Conservation (phyloP, 495 filamentous ascomycete genomes). For the Elasticomyces elasticus region DNA sequence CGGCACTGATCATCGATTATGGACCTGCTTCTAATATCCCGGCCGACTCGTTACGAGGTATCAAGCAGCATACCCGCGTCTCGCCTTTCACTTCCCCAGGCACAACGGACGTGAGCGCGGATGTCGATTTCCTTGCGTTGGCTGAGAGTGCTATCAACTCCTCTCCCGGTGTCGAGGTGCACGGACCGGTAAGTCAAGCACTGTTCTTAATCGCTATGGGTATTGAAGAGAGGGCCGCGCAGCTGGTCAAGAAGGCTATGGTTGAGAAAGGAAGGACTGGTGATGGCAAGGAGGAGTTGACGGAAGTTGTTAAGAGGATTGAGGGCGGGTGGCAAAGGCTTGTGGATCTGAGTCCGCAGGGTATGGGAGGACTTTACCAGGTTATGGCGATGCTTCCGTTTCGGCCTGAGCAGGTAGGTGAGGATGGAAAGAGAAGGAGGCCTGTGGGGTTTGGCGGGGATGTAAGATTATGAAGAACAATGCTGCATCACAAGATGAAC, state of each 20-base stretch:
- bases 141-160: conserved; percentile 69
- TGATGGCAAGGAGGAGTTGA: conserved; percentile 29
- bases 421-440: conserved; percentile 45
- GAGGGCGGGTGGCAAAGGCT: conserved; percentile 67
- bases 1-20: conserved; percentile 89
- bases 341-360: conserved; percentile 63
- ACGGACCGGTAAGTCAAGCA: conserved; percentile 85
- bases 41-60: conserved; percentile 77
- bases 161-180: conserved; percentile 73
- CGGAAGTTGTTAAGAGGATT: conserved; percentile 48
- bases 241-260: conserved; percentile 44
- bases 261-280: conserved; percentile 11
- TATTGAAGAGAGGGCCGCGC: conserved; percentile 63
- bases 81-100: conserved; percentile 70
- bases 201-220: conserved; percentile 71
- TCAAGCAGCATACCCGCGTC: conserved; percentile 59
- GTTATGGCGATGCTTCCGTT: conserved; percentile 82
- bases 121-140: conserved; percentile 82
- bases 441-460: conserved; percentile 72
- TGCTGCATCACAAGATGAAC: neutral
- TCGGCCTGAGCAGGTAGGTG: conserved; percentile 63
- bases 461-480: neutral
- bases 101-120: conserved; percentile 72
- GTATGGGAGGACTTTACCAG: conserved; percentile 94
- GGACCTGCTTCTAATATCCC: conserved; percentile 71